phyloP scores from a whole-genome alignment of 1,139 yeast genomes.

The Sugiyamaella grinbergsii region DNA sequence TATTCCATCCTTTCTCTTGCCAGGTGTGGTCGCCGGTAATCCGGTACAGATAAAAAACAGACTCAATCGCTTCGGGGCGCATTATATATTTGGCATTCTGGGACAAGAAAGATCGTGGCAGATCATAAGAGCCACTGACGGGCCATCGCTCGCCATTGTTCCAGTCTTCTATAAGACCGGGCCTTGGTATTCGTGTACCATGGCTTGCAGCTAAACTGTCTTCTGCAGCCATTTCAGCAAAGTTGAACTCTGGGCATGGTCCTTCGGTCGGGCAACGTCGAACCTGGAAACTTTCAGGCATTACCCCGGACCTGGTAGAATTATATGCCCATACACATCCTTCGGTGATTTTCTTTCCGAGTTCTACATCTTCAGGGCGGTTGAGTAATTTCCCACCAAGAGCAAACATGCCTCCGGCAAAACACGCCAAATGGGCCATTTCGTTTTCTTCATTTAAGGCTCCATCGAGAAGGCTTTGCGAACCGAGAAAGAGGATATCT shows the following conservation, averaged over 20 bases:
- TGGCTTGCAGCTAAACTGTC: background rate
- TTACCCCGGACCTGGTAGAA: conserved; percentile 46
- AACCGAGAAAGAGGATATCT: conserved; percentile 10
- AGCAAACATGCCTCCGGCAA: conserved; percentile 72
- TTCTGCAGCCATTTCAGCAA: conserved; percentile 22
- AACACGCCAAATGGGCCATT: conserved; percentile 66
- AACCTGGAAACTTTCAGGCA: conserved; percentile 49
- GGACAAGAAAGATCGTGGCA: conserved; percentile 42
- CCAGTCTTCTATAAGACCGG: conserved; percentile 21
- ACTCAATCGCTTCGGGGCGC: conserved; percentile 77
- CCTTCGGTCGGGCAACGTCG: conserved; percentile 44
- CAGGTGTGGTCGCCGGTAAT: conserved; percentile 71
- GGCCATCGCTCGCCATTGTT: conserved; percentile 33
- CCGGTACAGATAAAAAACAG: conserved; percentile 71
- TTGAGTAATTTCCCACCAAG: conserved; percentile 61
- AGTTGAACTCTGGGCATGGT: conserved; percentile 31
- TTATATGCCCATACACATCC: conserved; percentile 69
- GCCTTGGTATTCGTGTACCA: conserved; percentile 4
- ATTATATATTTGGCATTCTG: conserved; percentile 58
- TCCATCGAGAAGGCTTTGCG: background rate
- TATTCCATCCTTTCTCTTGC: conserved; percentile 70
- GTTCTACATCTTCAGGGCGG: conserved; percentile 53
- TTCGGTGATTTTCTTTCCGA: conserved; percentile 63
- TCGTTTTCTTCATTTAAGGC: conserved; percentile 33
- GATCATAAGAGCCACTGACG: conserved; percentile 38